Percentiles rank a stretch among this genome's conserved stretches.
These are phyloP conservation scores for Cladochytrium replicatum DNA, from an alignment of 192 early-diverging fungal species.

Conservation along the genomic window DNA sequence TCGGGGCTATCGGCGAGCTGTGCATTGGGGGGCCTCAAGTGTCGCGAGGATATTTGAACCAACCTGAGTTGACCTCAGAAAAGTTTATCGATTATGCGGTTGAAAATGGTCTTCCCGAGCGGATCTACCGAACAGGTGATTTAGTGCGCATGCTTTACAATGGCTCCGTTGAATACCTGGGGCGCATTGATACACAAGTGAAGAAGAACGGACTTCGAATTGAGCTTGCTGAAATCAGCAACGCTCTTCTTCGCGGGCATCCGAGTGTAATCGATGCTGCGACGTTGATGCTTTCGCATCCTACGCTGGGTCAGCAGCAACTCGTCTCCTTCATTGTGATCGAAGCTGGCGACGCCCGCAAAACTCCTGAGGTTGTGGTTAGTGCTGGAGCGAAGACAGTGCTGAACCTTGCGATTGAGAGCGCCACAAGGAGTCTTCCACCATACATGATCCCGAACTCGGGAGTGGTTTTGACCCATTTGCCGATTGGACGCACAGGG, in stretches of 20 bases:
- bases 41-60: constrained; percentile 13
- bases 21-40: constrained; percentile 12
- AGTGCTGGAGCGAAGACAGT: too few relatives aligned
- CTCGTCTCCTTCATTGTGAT: too few relatives aligned
- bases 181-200: constrained; percentile 35
- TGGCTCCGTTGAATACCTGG: constrained; percentile 20
- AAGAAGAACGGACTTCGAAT: constrained; percentile 41
- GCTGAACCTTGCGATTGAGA: too few relatives aligned
- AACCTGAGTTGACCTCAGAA: constrained; percentile 12
- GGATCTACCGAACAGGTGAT: constrained; percentile 29
- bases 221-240: constrained; percentile 31
- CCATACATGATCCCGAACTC: constrained; percentile 9
- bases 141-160: constrained; percentile 8
- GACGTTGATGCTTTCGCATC: too few relatives aligned
- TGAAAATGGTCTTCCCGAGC: background rate
- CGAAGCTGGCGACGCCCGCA: too few relatives aligned
- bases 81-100: constrained; percentile 6
- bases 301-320: too few relatives aligned
- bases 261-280: too few relatives aligned
- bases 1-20: constrained; percentile 13
- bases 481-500: constrained; percentile 2
- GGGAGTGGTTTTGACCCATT: constrained; percentile 2
- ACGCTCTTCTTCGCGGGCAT: too few relatives aligned
- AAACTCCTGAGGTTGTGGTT: too few relatives aligned
- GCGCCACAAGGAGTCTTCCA: constrained; percentile 1